These are phyloP conservation scores for Suillus clintonianus DNA, from an alignment of 768 basidiomycete species.

Conservation along the genomic window DNA sequence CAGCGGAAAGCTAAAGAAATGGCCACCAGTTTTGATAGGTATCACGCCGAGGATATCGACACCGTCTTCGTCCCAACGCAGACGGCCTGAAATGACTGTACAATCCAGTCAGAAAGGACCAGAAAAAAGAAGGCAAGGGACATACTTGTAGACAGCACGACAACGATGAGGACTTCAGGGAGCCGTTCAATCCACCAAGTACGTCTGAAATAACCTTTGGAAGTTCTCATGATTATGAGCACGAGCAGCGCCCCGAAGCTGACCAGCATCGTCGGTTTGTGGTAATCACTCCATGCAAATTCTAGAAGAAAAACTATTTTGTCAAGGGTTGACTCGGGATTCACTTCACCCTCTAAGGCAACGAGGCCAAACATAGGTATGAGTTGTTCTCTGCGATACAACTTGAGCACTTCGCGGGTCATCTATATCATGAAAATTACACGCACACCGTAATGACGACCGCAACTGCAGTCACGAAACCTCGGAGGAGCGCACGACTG, in stretches of 20 bases:
- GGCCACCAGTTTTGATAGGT: constrained; percentile 54
- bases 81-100: constrained; percentile 66
- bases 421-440: neutral
- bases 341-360: constrained; percentile 49
- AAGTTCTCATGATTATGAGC: constrained; percentile 60
- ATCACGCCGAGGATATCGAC: constrained; percentile 86
- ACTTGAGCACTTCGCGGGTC: constrained; percentile 1
- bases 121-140: constrained; percentile 4
- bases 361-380: constrained; percentile 88
- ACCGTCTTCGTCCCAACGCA: constrained; percentile 76
- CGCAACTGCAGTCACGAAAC: constrained; percentile 85
- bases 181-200: constrained; percentile 76
- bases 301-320: constrained; percentile 78
- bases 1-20: constrained; percentile 79
- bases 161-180: constrained; percentile 90
- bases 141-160: constrained; percentile 80
- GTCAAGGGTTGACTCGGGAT: constrained; percentile 70
- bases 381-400: constrained; percentile 64
- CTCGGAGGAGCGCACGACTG: constrained; percentile 83
- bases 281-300: constrained; percentile 54
- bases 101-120: constrained; percentile 1
- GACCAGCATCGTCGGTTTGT: constrained; percentile 70
- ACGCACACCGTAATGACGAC: constrained; percentile 83
- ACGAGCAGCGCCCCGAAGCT: constrained; percentile 69
- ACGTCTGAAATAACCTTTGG: constrained; percentile 60